phyloP scores from a whole-genome alignment of 2,329 filamentous ascomycete genomes.

The Graphilbum ipis-grandicollis region DNA sequence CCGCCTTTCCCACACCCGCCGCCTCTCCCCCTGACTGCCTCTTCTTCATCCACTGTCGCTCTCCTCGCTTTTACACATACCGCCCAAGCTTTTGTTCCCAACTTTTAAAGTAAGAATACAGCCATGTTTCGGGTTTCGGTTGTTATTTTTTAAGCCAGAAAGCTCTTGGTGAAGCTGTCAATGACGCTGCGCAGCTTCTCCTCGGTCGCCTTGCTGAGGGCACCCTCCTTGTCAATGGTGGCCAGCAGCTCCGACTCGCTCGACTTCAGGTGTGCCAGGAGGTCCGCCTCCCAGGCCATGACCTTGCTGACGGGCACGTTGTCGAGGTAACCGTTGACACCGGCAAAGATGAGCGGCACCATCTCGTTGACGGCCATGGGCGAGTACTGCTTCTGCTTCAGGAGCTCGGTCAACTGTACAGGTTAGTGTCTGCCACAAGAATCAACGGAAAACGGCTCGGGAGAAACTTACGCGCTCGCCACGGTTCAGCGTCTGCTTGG shows the following conservation, averaged over 20 bases:
- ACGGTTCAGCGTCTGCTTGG: conserved; percentile 95
- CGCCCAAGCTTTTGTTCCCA: background rate
- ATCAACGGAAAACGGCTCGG: too few species aligned
- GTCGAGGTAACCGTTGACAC: conserved; percentile 97
- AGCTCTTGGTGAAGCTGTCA: conserved; percentile 81
- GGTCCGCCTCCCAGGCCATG: conserved; percentile 84
- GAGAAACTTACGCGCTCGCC: conserved; percentile 89
- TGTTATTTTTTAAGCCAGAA: conserved; percentile 37
- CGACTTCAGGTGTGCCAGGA: conserved; percentile 78
- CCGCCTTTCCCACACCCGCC: conserved; percentile 17
- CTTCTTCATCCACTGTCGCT: background rate
- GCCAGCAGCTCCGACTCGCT: conserved; percentile 73
- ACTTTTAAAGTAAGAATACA: background rate
- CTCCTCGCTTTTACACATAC: background rate
- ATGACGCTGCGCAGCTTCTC: conserved; percentile 64
- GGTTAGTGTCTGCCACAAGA: conserved; percentile 10
- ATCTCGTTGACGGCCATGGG: conserved; percentile 99
- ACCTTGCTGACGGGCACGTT: conserved; percentile 78
- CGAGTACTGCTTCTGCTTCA: conserved; percentile 99
- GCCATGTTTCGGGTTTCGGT: too few species aligned
- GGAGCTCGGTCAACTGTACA: conserved; percentile 68
- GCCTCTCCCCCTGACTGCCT: conserved; percentile 4
- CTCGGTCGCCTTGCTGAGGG: conserved; percentile 89
- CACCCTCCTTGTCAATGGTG: conserved; percentile 88
- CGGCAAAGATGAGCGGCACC: conserved; percentile 97